These are phyloP conservation scores for Cutaneotrichosporon daszewskae DNA, from an alignment of 1,284 basidiomycete genomes.

Conservation along the genomic window DNA sequence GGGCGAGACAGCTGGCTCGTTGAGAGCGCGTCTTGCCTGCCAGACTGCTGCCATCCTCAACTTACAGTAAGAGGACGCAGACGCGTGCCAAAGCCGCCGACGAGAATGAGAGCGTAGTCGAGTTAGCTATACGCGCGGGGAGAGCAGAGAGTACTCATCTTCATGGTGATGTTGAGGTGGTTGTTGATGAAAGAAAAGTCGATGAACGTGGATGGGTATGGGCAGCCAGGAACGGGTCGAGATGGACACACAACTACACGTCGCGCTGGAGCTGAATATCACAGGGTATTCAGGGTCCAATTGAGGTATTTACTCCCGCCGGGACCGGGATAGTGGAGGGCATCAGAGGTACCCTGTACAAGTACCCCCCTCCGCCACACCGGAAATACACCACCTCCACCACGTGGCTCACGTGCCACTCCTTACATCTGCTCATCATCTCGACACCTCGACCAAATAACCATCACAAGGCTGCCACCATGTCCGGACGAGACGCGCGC, in stretches of 20 bases:
- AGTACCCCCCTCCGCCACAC: too few relatives aligned
- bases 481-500: constrained; percentile 40
- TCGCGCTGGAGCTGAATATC: too few relatives aligned
- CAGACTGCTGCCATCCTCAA: constrained; percentile 7
- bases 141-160: constrained; percentile 32
- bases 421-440: too few relatives aligned
- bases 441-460: too few relatives aligned
- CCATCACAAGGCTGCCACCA: constrained; percentile 13
- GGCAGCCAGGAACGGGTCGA: too few relatives aligned
- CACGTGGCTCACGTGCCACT: too few relatives aligned
- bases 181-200: neutral
- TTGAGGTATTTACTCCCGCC: too few relatives aligned
- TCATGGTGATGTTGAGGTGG: constrained; percentile 26
- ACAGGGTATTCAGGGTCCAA: too few relatives aligned
- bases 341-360: too few relatives aligned
- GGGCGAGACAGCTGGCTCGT: neutral
- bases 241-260: too few relatives aligned
- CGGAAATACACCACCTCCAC: too few relatives aligned
- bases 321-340: too few relatives aligned
- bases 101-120: constrained; percentile 48
- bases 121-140: constrained; percentile 4
- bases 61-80: constrained; percentile 53
- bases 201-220: neutral
- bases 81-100: constrained; percentile 53
- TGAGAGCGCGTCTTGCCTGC: neutral